phyloP scores from a whole-genome alignment of 805 yeast genomes.

The Zygoascus tannicola region DNA sequence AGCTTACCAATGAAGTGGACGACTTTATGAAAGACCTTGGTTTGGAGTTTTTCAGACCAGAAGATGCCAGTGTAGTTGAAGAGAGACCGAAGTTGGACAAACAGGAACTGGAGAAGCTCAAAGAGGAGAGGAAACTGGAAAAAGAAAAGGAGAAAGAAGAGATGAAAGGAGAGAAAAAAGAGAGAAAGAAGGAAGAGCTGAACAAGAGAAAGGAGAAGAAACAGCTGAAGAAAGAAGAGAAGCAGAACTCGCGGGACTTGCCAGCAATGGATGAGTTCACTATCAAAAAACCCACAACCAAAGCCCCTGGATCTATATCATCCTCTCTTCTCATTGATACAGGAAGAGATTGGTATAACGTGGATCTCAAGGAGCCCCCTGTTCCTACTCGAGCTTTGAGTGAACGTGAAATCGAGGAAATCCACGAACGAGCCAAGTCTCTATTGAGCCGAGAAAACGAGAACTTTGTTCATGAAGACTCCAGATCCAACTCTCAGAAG shows the following conservation, averaged over 20 bases:
- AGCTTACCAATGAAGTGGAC: slow-evolving; percentile 45
- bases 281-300: slow-evolving; percentile 6
- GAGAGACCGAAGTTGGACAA: slow-evolving; percentile 25
- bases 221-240: slow-evolving; percentile 10
- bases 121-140: slow-evolving; percentile 26
- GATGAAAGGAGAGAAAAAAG: slow-evolving; percentile 17
- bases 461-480: slow-evolving; percentile 60
- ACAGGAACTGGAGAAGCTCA: slow-evolving; percentile 23
- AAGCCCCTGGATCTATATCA: slow-evolving; percentile 13
- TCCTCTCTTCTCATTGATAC: slow-evolving; percentile 42
- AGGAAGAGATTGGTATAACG: slow-evolving; percentile 67
- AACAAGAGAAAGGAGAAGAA: slow-evolving; percentile 17
- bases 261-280: neutral
- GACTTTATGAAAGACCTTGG: slow-evolving; percentile 63
- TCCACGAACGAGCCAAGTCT: slow-evolving; percentile 57
- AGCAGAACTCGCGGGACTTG: neutral
- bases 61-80: neutral
- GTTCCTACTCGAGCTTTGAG: slow-evolving; percentile 20
- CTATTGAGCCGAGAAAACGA: slow-evolving; percentile 63
- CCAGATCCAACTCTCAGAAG: slow-evolving; percentile 68
- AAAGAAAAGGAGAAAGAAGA: neutral
- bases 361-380: slow-evolving; percentile 33
- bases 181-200: slow-evolving; percentile 18
- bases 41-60: slow-evolving; percentile 33
- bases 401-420: slow-evolving; percentile 44